Evolutionary conservation across 108 stramenopile species (phyloP).

Genomic region (Fistulifera solaris): DNA sequence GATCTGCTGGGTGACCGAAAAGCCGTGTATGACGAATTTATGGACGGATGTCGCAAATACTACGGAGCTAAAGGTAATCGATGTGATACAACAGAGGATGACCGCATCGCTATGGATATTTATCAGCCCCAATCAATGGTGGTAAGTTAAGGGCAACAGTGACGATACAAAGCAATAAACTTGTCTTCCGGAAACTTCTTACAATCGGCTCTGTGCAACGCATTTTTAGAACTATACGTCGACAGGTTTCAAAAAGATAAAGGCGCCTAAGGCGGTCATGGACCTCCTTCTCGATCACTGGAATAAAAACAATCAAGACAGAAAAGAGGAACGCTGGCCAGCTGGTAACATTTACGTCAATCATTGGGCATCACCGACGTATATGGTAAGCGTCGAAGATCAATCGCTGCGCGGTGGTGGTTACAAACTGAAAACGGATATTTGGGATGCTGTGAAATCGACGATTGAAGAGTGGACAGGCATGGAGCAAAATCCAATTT

Average conservation of each 20-base stretch:
- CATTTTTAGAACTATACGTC: constrained; percentile 58
- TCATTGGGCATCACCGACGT: constrained; percentile 68
- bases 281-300: constrained; percentile 51
- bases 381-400: constrained; percentile 77
- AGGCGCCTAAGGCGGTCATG: constrained; percentile 47
- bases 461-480: constrained; percentile 88
- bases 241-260: constrained; percentile 76
- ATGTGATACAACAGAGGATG: constrained; percentile 55
- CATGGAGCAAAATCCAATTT: constrained; percentile 67
- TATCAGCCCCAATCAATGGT: too few relatives aligned
- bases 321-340: constrained; percentile 57
- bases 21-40: constrained; percentile 61
- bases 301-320: constrained; percentile 41
- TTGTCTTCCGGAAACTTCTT: too few relatives aligned
- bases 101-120: constrained; percentile 26
- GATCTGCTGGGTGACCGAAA: constrained; percentile 19
- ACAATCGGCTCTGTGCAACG: constrained; percentile 51
- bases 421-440: constrained; percentile 39
- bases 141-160: too few relatives aligned
- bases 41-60: constrained; percentile 66
- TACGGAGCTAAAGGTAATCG: constrained; percentile 26
- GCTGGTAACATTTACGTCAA: constrained; percentile 56
- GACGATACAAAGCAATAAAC: too few relatives aligned
- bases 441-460: constrained; percentile 70
- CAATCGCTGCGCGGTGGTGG: constrained; percentile 50